These are phyloP conservation scores for Sugiyamaella xylanicola DNA, from an alignment of 1,139 yeast species.

Conservation along the genomic window DNA sequence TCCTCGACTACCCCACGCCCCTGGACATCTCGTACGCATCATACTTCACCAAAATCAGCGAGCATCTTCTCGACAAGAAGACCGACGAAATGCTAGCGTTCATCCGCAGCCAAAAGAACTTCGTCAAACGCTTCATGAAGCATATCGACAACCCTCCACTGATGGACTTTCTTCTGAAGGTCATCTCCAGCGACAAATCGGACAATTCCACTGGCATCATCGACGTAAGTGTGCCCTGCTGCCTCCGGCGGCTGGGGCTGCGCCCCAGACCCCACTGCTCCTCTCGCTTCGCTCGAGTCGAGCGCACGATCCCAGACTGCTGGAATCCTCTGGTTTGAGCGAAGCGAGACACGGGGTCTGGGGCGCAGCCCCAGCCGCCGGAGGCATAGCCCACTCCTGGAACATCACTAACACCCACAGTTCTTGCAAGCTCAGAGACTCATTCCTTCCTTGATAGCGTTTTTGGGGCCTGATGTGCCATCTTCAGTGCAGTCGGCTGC, in stretches of 20 bases:
- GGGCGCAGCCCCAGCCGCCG: conserved; percentile 11
- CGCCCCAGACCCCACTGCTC: conserved; percentile 1
- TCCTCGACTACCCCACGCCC: conserved; percentile 66
- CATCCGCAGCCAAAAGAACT: conserved; percentile 62
- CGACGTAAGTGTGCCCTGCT: conserved; percentile 41
- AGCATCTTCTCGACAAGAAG: conserved; percentile 88
- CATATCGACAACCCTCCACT: conserved; percentile 84
- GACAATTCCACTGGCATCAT: conserved; percentile 78
- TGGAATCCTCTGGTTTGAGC: not conserved
- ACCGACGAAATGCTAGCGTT: conserved; percentile 77
- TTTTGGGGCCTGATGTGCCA: conserved; percentile 57
- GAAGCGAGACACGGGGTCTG: conserved; percentile 7
- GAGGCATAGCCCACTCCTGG: not conserved
- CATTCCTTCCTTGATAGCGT: conserved; percentile 59
- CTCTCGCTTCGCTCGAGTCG: not conserved
- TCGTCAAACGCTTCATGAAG: conserved; percentile 70
- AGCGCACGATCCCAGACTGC: not conserved
- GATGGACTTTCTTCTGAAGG: conserved; percentile 78
- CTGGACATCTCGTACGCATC: conserved; percentile 78
- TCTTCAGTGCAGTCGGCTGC: conserved; percentile 87
- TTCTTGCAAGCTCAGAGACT: conserved; percentile 65
- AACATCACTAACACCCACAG: conserved; percentile 1
- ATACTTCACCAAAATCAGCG: conserved; percentile 92
- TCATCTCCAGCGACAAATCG: conserved; percentile 77
- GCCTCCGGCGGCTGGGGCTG: conserved; percentile 3